phyloP scores from a whole-genome alignment of 371 early-diverging fungal genomes.

The Mucor lusitanicus region DNA sequence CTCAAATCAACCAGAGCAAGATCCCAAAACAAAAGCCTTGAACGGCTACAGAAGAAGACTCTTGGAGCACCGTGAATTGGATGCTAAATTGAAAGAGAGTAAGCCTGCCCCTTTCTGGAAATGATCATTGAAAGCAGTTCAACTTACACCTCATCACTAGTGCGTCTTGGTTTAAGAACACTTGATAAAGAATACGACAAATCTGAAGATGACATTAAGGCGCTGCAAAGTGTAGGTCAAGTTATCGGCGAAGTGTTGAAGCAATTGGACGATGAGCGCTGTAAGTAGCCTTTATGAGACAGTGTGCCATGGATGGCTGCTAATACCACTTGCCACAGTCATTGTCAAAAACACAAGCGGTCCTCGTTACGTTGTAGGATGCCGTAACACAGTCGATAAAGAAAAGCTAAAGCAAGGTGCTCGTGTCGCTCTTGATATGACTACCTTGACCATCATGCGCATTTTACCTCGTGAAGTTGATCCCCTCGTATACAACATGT shows the following conservation, averaged over 20 bases:
- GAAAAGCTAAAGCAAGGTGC: conserved; percentile 92
- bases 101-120: conserved; percentile 10
- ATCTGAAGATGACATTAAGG: conserved; percentile 98
- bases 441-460: conserved; percentile 99
- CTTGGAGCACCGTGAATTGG: conserved; percentile 92
- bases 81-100: conserved; percentile 94
- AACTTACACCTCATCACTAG: conserved; percentile 48
- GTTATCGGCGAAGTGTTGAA: conserved; percentile 99
- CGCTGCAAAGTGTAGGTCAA: conserved; percentile 98
- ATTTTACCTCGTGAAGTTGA: conserved; percentile 99
- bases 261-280: conserved; percentile 97
- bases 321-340: conserved; percentile 52
- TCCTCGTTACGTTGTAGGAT: conserved; percentile 99
- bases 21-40: conserved; percentile 71
- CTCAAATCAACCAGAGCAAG: conserved; percentile 39
- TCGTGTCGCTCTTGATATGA: conserved; percentile 99
- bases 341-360: conserved; percentile 99
- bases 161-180: conserved; percentile 81
- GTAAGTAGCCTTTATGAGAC: conserved; percentile 44
- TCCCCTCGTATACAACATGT: conserved; percentile 99
- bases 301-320: too few relatives aligned
- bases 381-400: conserved; percentile 93
- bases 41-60: conserved; percentile 85
- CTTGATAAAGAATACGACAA: conserved; percentile 92
- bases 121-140: neutral